A percentile compares a stretch with the other conserved stretches of the same genome.
These are phyloP conservation scores for Wallacemonas rigidus DNA, from an alignment of 208 protist genomes.

Conservation along the genomic window DNA sequence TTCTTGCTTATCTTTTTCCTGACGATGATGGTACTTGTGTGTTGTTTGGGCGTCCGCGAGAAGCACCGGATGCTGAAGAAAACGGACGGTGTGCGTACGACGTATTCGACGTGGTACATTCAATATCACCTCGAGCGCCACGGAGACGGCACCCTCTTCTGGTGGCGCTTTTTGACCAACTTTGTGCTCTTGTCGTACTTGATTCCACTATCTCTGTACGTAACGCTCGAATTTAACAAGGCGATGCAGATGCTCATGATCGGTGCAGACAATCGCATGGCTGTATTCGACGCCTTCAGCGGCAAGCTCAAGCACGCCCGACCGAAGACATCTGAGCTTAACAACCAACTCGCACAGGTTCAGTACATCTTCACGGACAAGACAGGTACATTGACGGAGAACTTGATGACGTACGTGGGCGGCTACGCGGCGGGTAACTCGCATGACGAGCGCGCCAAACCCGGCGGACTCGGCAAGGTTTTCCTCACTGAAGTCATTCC, in stretches of 20 bases:
- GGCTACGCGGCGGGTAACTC: constrained; percentile 42
- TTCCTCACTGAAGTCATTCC: constrained; percentile 32
- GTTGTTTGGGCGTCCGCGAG: constrained; percentile 49
- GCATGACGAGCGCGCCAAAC: constrained; percentile 61
- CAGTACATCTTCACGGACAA: constrained; percentile 93
- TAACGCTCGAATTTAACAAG: constrained; percentile 88
- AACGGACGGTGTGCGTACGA: constrained; percentile 26
- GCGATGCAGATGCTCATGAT: constrained; percentile 86
- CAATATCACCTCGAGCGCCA: constrained; percentile 59
- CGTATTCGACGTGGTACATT: constrained; percentile 66
- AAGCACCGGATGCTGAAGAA: constrained; percentile 32
- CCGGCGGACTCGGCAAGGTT: constrained; percentile 56
- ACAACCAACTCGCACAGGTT: constrained; percentile 82
- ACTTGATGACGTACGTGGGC: constrained; percentile 86
- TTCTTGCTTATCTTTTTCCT: constrained; percentile 74
- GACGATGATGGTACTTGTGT: constrained; percentile 54
- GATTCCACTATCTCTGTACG: constrained; percentile 90
- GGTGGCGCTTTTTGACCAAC: constrained; percentile 78
- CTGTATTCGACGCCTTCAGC: constrained; percentile 65
- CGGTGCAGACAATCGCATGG: constrained; percentile 70
- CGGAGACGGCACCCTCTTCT: constrained; percentile 46
- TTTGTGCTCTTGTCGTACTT: constrained; percentile 86
- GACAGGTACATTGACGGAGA: constrained; percentile 91
- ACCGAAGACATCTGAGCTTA: constrained; percentile 87
- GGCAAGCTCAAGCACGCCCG: constrained; percentile 50